Evolutionary conservation across 1,284 basidiomycete genomes (phyloP).

Genomic region (Wallemia ichthyophaga): DNA sequence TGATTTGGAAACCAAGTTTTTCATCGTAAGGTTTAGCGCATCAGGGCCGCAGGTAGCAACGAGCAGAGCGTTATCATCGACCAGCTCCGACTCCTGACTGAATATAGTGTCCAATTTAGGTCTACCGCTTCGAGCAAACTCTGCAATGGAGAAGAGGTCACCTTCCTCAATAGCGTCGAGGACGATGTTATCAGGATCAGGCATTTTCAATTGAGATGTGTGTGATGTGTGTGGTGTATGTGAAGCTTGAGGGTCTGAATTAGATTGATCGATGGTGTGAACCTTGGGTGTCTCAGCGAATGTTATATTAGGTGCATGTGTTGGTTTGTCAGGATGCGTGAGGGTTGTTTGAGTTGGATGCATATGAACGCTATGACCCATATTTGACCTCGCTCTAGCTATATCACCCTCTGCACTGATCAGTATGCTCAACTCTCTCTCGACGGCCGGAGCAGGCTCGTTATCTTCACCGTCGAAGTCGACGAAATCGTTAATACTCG

Average conservation of each 20-base stretch:
- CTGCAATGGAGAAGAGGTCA: background rate
- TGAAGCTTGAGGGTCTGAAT: too few species aligned
- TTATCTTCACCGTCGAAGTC: background rate
- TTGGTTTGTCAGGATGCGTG: background rate
- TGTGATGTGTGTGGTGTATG: background rate
- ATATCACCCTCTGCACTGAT: background rate
- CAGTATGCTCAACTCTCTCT: background rate
- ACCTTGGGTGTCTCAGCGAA: background rate
- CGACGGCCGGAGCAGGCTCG: background rate
- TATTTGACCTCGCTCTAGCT: background rate
- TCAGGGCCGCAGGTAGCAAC: background rate
- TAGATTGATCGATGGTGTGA: too few species aligned
- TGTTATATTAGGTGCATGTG: background rate
- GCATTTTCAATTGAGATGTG: background rate
- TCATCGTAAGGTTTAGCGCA: background rate
- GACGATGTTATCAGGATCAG: background rate
- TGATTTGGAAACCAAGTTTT: background rate
- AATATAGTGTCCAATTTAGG: background rate
- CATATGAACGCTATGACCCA: background rate
- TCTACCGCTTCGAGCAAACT: background rate
- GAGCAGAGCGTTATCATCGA: background rate
- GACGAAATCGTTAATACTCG: background rate
- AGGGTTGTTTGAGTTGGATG: background rate
- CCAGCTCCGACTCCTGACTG: background rate
- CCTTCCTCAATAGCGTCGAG: background rate